Conservation (phyloP, 2,329 filamentous ascomycete genomes). For the Colletotrichum viniferum region DNA sequence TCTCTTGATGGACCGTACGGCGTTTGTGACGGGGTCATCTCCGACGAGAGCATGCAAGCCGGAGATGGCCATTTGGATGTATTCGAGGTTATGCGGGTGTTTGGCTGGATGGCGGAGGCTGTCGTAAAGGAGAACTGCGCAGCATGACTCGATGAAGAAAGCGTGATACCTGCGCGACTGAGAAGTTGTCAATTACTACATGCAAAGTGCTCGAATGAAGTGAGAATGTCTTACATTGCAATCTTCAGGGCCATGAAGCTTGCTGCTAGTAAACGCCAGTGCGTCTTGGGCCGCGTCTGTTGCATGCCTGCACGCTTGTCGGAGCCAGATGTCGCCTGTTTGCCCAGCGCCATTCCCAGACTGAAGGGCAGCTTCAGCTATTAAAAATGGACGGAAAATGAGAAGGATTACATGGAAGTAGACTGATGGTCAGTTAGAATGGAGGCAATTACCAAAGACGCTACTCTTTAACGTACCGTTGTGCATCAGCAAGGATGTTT, state of each 20-base stretch:
- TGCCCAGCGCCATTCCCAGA: constrained; percentile 9
- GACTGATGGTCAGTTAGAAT: background rate
- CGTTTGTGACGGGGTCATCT: constrained; percentile 31
- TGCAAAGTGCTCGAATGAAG: background rate
- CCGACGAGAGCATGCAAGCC: constrained; percentile 20
- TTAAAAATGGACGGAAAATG: constrained; percentile 10
- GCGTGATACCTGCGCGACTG: constrained; percentile 24
- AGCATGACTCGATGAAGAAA: constrained; percentile 33
- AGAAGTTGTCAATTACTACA: background rate
- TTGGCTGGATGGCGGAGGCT: constrained; percentile 30
- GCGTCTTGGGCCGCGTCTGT: constrained; percentile 33
- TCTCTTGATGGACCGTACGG: constrained; percentile 25
- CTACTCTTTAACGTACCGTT: background rate
- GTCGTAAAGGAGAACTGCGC: constrained; percentile 32
- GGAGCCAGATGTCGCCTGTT: constrained; percentile 31
- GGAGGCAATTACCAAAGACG: background rate
- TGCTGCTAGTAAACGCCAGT: constrained; percentile 23
- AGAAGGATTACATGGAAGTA: constrained; percentile 8
- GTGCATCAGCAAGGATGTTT: constrained; percentile 5
- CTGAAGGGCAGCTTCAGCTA: constrained; percentile 12
- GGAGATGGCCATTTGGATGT: constrained; percentile 12
- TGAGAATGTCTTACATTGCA: background rate
- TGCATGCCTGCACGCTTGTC: constrained; percentile 32
- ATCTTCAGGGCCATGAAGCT: constrained; percentile 3
- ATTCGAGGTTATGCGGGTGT: constrained; percentile 24